These are phyloP conservation scores for Laburnicola sp. DNA, from an alignment of 2,329 filamentous ascomycete genomes.

Conservation along the genomic window DNA sequence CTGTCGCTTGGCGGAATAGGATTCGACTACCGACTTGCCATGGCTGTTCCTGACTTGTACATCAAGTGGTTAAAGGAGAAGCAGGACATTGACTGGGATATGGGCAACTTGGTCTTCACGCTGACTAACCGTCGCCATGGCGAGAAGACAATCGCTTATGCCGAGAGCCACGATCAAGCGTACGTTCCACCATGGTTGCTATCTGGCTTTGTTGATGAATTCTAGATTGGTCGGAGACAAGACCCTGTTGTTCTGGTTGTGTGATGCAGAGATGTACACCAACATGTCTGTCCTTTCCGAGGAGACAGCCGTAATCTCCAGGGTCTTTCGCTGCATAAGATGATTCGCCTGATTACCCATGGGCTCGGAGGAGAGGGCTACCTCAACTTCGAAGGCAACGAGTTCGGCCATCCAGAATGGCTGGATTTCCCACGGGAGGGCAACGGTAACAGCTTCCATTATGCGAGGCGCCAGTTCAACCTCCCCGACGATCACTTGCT, in stretches of 20 bases:
- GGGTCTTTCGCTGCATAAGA: constrained; percentile 95
- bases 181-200: constrained; percentile 54
- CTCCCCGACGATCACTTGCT: constrained; percentile 82
- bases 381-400: constrained; percentile 98
- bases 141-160: constrained; percentile 98
- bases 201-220: constrained; percentile 19
- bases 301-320: constrained; percentile 85
- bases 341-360: constrained; percentile 94
- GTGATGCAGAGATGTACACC: constrained; percentile 95
- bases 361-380: constrained; percentile 92
- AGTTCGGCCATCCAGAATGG: constrained; percentile 99
- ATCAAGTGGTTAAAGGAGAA: constrained; percentile 98
- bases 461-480: constrained; percentile 90
- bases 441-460: constrained; percentile 92
- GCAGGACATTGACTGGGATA: constrained; percentile 88
- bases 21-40: constrained; percentile 95
- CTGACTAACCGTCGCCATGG: constrained; percentile 91
- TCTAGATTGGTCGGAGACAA: constrained; percentile 93
- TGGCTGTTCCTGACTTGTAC: constrained; percentile 98
- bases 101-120: constrained; percentile 80
- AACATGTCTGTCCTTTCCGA: constrained; percentile 88
- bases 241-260: constrained; percentile 95
- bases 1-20: constrained; percentile 86
- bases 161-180: constrained; percentile 97
- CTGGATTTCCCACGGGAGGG: constrained; percentile 95